These are phyloP conservation scores for Clohesyomyces aquaticus DNA, from an alignment of 495 filamentous ascomycete genomes.

Conservation along the genomic window DNA sequence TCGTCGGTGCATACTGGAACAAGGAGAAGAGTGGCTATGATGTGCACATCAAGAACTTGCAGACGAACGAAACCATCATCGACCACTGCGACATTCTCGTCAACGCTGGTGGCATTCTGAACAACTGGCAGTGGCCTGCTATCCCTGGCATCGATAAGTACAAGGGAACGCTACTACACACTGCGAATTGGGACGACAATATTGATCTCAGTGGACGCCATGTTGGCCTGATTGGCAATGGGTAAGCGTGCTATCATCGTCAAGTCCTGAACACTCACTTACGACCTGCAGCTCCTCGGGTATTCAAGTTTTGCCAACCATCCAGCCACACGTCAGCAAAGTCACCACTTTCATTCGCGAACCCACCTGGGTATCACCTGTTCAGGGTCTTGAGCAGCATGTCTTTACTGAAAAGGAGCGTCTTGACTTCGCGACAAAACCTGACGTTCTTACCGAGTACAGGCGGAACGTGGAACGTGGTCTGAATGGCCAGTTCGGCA, in stretches of 20 bases:
- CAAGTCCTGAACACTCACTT: conserved; percentile 10
- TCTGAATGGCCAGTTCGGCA: conserved; percentile 53
- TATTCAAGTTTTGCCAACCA: conserved; percentile 43
- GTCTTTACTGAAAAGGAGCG: conserved; percentile 46
- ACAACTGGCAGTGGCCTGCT: conserved; percentile 47
- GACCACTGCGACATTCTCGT: conserved; percentile 45
- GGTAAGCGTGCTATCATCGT: conserved; percentile 33
- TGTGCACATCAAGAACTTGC: conserved; percentile 42
- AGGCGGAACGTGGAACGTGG: conserved; percentile 41
- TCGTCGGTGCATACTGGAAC: conserved; percentile 44
- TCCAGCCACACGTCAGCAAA: conserved; percentile 36
- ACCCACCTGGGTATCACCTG: conserved; percentile 46
- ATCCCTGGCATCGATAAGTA: conserved; percentile 45
- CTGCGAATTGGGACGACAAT: conserved; percentile 44
- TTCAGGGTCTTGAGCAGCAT: conserved; percentile 49
- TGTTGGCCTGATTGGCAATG: conserved; percentile 42
- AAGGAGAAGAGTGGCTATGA: conserved; percentile 45
- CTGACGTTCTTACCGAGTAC: conserved; percentile 33
- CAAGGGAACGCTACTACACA: conserved; percentile 43
- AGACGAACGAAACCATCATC: conserved; percentile 32
- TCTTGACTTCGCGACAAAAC: conserved; percentile 43
- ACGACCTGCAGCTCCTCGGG: conserved; percentile 41
- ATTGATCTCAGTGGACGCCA: conserved; percentile 39
- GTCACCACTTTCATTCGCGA: conserved; percentile 46
- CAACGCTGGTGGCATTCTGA: conserved; percentile 45